Evolutionary conservation across 345 rosid species (phyloP).

Genomic region (Rubroshorea leprosula): DNA sequence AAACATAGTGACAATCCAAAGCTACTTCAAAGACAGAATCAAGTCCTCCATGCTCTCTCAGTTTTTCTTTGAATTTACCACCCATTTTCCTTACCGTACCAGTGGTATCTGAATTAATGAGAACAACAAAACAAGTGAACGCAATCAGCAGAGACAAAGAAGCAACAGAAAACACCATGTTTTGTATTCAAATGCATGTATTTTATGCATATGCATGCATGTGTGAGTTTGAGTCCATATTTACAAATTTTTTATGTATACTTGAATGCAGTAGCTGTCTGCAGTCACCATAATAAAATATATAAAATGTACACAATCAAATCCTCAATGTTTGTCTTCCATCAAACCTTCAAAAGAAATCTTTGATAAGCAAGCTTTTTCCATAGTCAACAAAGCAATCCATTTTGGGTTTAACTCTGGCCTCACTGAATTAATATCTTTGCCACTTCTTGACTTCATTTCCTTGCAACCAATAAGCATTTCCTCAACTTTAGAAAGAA

Average conservation of each 20-base stretch:
- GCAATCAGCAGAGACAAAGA: not conserved
- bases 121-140: slow-evolving; percentile 12
- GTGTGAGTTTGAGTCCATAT: not conserved
- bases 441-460: slow-evolving; percentile 34
- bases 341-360: slow-evolving; percentile 90
- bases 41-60: slow-evolving; percentile 87
- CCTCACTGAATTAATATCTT: slow-evolving; percentile 29
- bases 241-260: too few relatives aligned
- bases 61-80: slow-evolving; percentile 86
- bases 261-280: too few relatives aligned
- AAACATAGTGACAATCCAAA: slow-evolving; percentile 63
- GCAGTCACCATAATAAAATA: not conserved
- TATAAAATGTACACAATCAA: not conserved
- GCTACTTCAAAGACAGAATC: slow-evolving; percentile 91
- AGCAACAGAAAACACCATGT: too few relatives aligned
- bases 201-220: not conserved
- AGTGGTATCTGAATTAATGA: slow-evolving; percentile 54
- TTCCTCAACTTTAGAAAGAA: slow-evolving; percentile 65
- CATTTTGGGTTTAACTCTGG: slow-evolving; percentile 73
- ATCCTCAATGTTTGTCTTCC: slow-evolving; percentile 1
- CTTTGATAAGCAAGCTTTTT: slow-evolving; percentile 85
- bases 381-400: slow-evolving; percentile 77
- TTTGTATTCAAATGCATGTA: not conserved
- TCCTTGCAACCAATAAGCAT: slow-evolving; percentile 68
- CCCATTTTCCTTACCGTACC: slow-evolving; percentile 75